Evolutionary conservation across 768 basidiomycete species (phyloP), one percentile per base, ranked within the genome.

Genomic region (Mrakia blollopis): DNA sequence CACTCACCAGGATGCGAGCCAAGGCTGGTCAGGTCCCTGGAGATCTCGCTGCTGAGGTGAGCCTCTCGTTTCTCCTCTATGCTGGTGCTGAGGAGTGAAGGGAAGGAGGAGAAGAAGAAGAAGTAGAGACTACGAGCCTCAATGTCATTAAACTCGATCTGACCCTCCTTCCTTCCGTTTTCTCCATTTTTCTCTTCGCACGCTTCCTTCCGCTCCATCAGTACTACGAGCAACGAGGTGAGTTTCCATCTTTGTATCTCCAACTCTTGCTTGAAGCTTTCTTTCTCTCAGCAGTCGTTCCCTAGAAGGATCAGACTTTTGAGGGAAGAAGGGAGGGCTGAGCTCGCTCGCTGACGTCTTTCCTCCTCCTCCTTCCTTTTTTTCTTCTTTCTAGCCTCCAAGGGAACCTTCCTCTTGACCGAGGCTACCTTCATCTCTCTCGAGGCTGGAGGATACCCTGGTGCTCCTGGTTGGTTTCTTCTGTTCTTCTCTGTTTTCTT

Each of bases 341-440:
- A 14, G n/a, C 28, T 57, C 57, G 44, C 25, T 71, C 44, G 28
- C 37, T 70, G 28, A 32, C 50, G 1, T 71, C 16, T 23, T 50
- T 72, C 70, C 35, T 1, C 28, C 7, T 25, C n/a, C 35, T 11
- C 39, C 39, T 44, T 18, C 72, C 32, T 7, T 25, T 35, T 14
- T n/a, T 30, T 54, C 6, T 21, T 54, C 21, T 72, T 10, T n/a
- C 35, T 4, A 32, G 14, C 72, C 25, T 35, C n/a, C 73, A 25
- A 63, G 0, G 89, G 89, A 0, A 89, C 87, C 0, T 82, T 90
- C 14, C 72, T 84, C 35, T 85, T 91, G 74, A 82, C 88, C 2
- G 89, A 91, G 81, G 89, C 85, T 0, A 88, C 88, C 2, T 83
- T 86, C 72, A 87, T 91, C 68, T 85, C 87, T 0, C 81, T 82